Evolutionary conservation across 176 grass and related monocot species (phyloP), one percentile per base, ranked within the genome.

Genomic region (Oryza nivara): DNA sequence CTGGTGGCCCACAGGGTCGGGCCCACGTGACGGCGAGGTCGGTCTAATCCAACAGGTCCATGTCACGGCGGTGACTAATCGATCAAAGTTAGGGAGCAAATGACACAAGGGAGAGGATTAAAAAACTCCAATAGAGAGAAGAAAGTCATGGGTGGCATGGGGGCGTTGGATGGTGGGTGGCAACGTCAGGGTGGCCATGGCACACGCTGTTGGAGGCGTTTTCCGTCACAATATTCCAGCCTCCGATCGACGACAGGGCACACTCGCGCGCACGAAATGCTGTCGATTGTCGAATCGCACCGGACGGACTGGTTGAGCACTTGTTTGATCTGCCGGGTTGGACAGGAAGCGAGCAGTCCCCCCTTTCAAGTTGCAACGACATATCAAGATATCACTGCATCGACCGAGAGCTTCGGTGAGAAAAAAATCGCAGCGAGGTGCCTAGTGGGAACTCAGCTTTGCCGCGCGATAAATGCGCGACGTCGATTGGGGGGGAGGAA

Each of bases 381-480:
- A 58, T 58, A 58, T 58, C 38, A 41, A 41, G 40, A 6, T 38
- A 38, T 41, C 52, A 58, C 52, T 7, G 6, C 52, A 20, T 20
- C 52, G 2, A 58, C 0, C 54, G 54, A 58, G 54, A 58, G 54
- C 54, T 17, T 58, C 52, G 52, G 54, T 8, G 19, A 58, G 54
- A 58, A 58, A 56, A 56, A 58, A 20, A 58, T 56, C 9, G 47
- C 3, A 12, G n/a, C 2, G 15, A 63, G 7, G 68, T 28, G 82
- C 87, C 77, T n/a, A 58, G 65, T 85, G 82, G 40, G 77, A 76
- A 76, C 30, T 17, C 51, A 19, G 73, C 12, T 2, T 3, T 14
- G 80, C 58, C 0, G 38, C 35, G 25, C 43, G 84, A 74, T 80
- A 79, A 83, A 83, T 87, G 84, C 70, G 11, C 74, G 84, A 87